Evolutionary conservation across 768 basidiomycete genomes (phyloP).

Genomic region (Amanita subjunquillea): DNA sequence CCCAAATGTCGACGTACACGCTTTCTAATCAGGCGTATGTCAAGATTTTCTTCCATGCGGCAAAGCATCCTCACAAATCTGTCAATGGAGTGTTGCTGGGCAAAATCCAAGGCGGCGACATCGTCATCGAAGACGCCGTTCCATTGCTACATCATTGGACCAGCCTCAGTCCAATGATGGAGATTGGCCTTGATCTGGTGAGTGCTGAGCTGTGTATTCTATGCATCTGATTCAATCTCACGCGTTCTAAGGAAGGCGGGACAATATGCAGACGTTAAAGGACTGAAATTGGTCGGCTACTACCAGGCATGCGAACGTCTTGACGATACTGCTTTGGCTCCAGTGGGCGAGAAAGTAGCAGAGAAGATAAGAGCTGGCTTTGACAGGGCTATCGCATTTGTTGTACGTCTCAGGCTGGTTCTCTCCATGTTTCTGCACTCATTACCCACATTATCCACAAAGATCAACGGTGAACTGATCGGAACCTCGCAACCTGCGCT

Average conservation of each 20-base stretch:
- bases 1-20: slow-evolving; percentile 29
- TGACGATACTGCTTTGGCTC: slow-evolving; percentile 49
- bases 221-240: neutral
- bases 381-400: slow-evolving; percentile 53
- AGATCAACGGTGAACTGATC: slow-evolving; percentile 2
- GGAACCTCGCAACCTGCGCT: slow-evolving; percentile 2
- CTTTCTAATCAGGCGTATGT: slow-evolving; percentile 55
- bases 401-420: slow-evolving; percentile 31
- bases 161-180: slow-evolving; percentile 77
- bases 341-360: slow-evolving; percentile 56
- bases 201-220: slow-evolving; percentile 13
- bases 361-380: slow-evolving; percentile 45
- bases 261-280: slow-evolving; percentile 44
- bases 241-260: slow-evolving; percentile 32
- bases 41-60: slow-evolving; percentile 70
- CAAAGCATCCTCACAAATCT: slow-evolving; percentile 66
- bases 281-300: slow-evolving; percentile 54
- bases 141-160: slow-evolving; percentile 84
- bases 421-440: no score
- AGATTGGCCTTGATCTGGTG: slow-evolving; percentile 72
- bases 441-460: neutral
- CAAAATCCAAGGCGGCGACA: slow-evolving; percentile 19
- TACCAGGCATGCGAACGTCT: slow-evolving; percentile 65
- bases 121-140: slow-evolving; percentile 53
- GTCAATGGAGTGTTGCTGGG: slow-evolving; percentile 77